These are phyloP conservation scores for Boletellus sp. DNA, from an alignment of 768 basidiomycete species.

Conservation along the genomic window DNA sequence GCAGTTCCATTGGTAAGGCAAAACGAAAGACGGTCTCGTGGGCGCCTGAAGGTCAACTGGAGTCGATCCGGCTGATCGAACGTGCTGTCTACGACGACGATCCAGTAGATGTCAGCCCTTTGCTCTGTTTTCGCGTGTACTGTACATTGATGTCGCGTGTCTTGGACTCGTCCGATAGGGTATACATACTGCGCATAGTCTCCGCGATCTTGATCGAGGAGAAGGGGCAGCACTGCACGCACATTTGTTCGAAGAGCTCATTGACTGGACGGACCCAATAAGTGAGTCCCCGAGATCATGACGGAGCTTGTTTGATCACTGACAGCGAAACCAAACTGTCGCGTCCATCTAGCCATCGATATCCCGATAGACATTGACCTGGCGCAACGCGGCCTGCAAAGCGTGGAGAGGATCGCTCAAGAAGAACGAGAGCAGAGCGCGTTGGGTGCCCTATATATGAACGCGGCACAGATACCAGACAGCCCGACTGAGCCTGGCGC, in stretches of 20 bases:
- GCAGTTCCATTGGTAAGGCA: constrained; percentile 44
- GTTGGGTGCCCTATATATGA: constrained; percentile 72
- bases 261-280: constrained; percentile 82
- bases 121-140: constrained; percentile 41
- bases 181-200: constrained; percentile 62
- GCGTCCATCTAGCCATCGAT: constrained; percentile 48
- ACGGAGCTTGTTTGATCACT: constrained; percentile 19
- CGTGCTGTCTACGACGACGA: constrained; percentile 88
- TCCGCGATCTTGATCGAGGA: constrained; percentile 83
- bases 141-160: constrained; percentile 50
- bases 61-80: constrained; percentile 76
- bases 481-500: constrained; percentile 66
- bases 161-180: constrained; percentile 52
- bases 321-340: constrained; percentile 8
- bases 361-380: constrained; percentile 56
- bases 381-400: constrained; percentile 57
- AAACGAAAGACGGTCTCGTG: constrained; percentile 79
- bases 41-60: constrained; percentile 71
- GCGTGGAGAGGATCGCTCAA: constrained; percentile 65
- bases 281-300: constrained; percentile 48
- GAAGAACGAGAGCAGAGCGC: constrained; percentile 78
- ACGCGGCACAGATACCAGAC: constrained; percentile 68
- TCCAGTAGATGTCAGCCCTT: constrained; percentile 73
- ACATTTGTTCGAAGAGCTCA: constrained; percentile 77
- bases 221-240: constrained; percentile 84